Evolutionary conservation across 2,329 filamentous ascomycete species (phyloP).

Genomic region (Thyridium curvatum): DNA sequence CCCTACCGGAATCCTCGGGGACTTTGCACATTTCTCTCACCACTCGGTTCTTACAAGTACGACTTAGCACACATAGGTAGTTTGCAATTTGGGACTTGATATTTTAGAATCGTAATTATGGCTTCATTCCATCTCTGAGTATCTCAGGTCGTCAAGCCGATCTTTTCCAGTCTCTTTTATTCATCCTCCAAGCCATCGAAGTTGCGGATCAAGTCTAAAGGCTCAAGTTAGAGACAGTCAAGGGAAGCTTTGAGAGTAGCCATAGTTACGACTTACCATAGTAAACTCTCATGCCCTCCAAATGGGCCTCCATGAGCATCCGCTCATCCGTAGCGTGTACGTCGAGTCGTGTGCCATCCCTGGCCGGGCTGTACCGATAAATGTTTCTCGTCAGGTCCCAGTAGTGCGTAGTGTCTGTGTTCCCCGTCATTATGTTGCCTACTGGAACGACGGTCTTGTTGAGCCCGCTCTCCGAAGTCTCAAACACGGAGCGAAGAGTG

Average conservation of each 20-base stretch:
- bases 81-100: no score
- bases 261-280: conserved; percentile 27
- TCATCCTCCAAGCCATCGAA: conserved; percentile 8
- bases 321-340: conserved; percentile 46
- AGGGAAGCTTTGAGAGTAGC: no score
- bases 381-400: conserved; percentile 46
- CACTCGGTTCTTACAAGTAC: no score
- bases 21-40: no score
- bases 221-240: no score
- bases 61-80: no score
- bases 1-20: no score
- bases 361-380: conserved; percentile 42
- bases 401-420: conserved; percentile 46
- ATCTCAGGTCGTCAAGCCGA: no score
- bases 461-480: conserved; percentile 19
- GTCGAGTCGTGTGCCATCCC: conserved; percentile 32
- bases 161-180: no score
- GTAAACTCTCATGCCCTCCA: conserved; percentile 33
- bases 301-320: conserved; percentile 31
- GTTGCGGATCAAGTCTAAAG: conserved; percentile 9
- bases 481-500: conserved; percentile 30
- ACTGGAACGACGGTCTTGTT: conserved; percentile 31
- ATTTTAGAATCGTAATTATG: no score
- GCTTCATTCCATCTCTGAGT: no score
- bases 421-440: conserved; percentile 43